Base-by-base conservation (phyloP, 768 basidiomycete genomes). In the Rhodotorula kratochvilovae region DNA sequence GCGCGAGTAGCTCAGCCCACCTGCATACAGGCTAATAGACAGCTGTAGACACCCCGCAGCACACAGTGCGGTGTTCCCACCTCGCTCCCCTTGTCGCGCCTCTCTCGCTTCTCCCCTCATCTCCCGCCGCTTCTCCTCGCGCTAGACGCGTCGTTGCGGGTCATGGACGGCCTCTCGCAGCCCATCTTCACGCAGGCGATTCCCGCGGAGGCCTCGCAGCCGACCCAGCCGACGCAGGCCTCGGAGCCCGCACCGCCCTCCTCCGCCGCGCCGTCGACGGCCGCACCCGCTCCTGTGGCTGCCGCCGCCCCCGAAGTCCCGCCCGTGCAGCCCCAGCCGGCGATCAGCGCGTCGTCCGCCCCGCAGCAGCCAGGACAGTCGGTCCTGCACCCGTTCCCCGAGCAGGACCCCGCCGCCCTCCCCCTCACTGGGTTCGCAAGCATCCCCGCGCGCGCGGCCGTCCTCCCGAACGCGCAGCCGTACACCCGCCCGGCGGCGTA, bases 341-440 rank as follows among this genome's bases (percentile, higher is more conserved):
- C 42, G 29, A 54, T n/a, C 50, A 42, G 29, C 25, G 5, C 21
- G 15, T 27, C 19, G 15, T 35, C 50, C 23, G 36, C 45, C 1
- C 57, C 57, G 21, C n/a, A 43, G 35, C 35, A 7, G 23, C 45
- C 55, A 8, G 39, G 63, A 15, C 36, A 59, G 45, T 3, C 57
- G 36, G 6, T 29, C 19, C 62, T 71, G 55, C 42, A 39, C 13
- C 70, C 70, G 1, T 71, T 71, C 50, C 70, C 70, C 8, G 70
- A 71, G 48, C 65, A 67, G 31, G 50, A 50, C 50, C 61, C 70
- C 27, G 27, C 43, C 55, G 61, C 55, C 21, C 29, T 58, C 27
- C 70, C 70, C 27, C 61, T 71, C 54, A 67, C 55, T 31, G 70
- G 70, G 16, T 71, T 71, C 61, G 56, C 55, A 2, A 67, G 65